These are phyloP conservation scores for Pichiaceae sp. DNA, from an alignment of 1,139 yeast genomes.

Conservation along the genomic window DNA sequence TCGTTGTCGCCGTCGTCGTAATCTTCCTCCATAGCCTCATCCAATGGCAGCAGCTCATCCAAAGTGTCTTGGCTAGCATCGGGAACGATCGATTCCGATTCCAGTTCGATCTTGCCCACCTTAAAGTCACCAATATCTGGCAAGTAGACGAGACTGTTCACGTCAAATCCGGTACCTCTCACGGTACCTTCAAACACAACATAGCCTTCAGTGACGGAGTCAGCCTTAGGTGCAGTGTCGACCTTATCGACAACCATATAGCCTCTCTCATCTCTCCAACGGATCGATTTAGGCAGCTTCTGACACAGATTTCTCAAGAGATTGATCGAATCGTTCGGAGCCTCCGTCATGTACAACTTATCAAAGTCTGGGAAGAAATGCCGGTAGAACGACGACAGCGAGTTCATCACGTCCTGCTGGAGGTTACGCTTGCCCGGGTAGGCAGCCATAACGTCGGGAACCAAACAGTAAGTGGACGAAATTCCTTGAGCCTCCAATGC, in stretches of 20 bases:
- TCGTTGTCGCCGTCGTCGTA: slow-evolving; percentile 12
- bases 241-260: slow-evolving; percentile 71
- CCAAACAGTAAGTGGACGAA: slow-evolving; percentile 71
- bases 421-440: slow-evolving; percentile 65
- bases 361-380: slow-evolving; percentile 91
- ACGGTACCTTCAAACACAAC: slow-evolving; percentile 73
- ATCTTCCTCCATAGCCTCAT: slow-evolving; percentile 24
- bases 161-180: slow-evolving; percentile 77
- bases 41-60: slow-evolving; percentile 55
- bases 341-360: slow-evolving; percentile 65
- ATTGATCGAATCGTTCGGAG: slow-evolving; percentile 57
- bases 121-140: slow-evolving; percentile 91
- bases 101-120: slow-evolving; percentile 55
- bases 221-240: slow-evolving; percentile 31
- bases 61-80: slow-evolving; percentile 53
- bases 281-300: slow-evolving; percentile 73
- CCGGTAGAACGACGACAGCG: slow-evolving; percentile 71
- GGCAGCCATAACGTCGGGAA: slow-evolving; percentile 60
- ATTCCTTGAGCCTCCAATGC: slow-evolving; percentile 91
- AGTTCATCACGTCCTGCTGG: slow-evolving; percentile 70
- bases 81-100: slow-evolving; percentile 32
- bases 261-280: slow-evolving; percentile 91
- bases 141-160: slow-evolving; percentile 71
- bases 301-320: slow-evolving; percentile 75
- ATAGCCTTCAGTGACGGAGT: slow-evolving; percentile 26